Conservation (phyloP, 148 eudicot species). For the Camellia japonica region DNA sequence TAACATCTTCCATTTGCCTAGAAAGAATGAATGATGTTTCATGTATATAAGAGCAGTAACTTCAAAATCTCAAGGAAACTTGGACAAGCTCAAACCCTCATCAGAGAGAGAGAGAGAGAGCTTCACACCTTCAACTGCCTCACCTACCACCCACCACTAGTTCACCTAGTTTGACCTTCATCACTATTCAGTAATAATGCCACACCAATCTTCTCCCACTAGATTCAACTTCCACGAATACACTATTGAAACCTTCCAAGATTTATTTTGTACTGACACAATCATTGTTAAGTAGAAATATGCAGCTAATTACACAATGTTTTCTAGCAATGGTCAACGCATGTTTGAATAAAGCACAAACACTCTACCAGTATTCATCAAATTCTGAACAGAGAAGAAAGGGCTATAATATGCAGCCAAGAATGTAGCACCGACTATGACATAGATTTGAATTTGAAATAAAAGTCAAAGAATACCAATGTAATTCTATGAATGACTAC, state of each 20-base stretch:
- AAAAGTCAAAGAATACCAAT: neutral
- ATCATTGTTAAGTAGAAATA: neutral
- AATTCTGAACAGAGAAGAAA: neutral
- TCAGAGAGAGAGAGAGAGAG: neutral
- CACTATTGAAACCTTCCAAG: neutral
- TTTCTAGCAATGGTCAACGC: neutral
- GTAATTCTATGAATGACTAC: neutral
- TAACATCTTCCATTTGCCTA: neutral
- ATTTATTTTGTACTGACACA: neutral
- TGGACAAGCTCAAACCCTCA: neutral
- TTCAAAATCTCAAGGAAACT: neutral
- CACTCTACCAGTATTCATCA: neutral
- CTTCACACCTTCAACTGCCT: neutral
- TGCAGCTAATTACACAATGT: neutral
- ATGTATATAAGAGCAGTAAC: no score
- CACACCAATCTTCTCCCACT: neutral
- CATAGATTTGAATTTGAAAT: neutral
- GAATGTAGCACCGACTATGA: neutral
- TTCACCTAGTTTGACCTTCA: neutral
- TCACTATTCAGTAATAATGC: neutral
- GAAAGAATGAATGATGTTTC: no score
- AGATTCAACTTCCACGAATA: neutral
- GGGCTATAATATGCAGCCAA: neutral
- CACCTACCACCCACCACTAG: neutral
- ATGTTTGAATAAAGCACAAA: neutral